Evolutionary conservation across 495 filamentous ascomycete genomes (phyloP).

Genomic region (Aspergillus bridgeri): DNA sequence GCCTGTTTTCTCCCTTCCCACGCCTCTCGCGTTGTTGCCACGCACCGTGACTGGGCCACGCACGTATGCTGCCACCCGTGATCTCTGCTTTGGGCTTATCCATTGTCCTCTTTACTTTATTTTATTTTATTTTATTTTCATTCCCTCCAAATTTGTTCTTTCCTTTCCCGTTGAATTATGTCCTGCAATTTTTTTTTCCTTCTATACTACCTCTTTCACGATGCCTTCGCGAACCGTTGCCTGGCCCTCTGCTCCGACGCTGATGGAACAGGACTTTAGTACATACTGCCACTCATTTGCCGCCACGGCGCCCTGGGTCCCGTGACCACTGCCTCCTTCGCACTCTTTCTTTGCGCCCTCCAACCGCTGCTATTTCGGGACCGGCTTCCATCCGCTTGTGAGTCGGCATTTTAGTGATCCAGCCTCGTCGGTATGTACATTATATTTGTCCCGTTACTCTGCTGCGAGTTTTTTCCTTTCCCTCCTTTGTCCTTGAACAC

Average conservation of each 20-base stretch:
- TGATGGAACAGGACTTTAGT: slow-evolving; percentile 15
- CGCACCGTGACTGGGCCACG: slow-evolving; percentile 33
- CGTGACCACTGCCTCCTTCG: slow-evolving; percentile 34
- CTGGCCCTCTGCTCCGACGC: slow-evolving; percentile 15
- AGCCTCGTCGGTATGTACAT: slow-evolving; percentile 50
- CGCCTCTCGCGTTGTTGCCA: slow-evolving; percentile 32
- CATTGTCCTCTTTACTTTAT: slow-evolving; percentile 18
- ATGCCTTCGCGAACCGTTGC: neutral
- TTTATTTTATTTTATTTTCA: slow-evolving; percentile 17
- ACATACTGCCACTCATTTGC: slow-evolving; percentile 15
- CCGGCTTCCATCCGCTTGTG: slow-evolving; percentile 40
- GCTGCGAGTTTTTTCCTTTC: slow-evolving; percentile 1
- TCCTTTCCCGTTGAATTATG: neutral
- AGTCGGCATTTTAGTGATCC: slow-evolving; percentile 47
- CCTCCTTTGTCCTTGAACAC: slow-evolving; percentile 1
- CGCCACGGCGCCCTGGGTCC: slow-evolving; percentile 32
- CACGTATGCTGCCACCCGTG: slow-evolving; percentile 18
- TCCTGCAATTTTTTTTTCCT: neutral
- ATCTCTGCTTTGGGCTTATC: slow-evolving; percentile 15
- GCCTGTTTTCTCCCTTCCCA: slow-evolving; percentile 9
- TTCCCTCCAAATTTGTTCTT: slow-evolving; percentile 12
- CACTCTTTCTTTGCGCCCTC: slow-evolving; percentile 32
- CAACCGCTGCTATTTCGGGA: slow-evolving; percentile 39
- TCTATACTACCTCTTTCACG: slow-evolving; percentile 13
- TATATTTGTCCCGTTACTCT: slow-evolving; percentile 11